Evolutionary conservation across 345 rosid genomes (phyloP).

Genomic region (Boechera stricta): DNA sequence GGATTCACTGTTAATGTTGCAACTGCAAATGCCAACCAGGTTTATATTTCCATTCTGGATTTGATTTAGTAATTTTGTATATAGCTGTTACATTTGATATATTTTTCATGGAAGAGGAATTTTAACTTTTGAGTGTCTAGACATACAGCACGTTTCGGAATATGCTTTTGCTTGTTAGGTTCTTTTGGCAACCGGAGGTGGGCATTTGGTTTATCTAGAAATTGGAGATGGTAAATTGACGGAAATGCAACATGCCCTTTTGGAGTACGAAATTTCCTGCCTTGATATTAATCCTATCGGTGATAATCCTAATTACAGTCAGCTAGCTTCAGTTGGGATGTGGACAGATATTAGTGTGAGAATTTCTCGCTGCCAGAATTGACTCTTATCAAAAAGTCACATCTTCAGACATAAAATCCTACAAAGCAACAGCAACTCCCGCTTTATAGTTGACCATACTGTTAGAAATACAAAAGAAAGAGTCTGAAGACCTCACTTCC

Average conservation of each 20-base stretch:
- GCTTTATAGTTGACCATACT: constrained; percentile 18
- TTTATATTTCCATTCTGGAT: constrained; percentile 42
- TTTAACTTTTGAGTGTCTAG: constrained; percentile 15
- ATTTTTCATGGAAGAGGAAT: background rate
- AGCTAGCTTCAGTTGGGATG: constrained; percentile 97
- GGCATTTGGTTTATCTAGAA: constrained; percentile 91
- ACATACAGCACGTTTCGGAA: background rate
- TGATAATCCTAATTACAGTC: constrained; percentile 76
- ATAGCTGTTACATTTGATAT: background rate
- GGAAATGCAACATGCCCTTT: constrained; percentile 69
- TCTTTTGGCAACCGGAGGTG: constrained; percentile 95
- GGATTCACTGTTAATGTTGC: constrained; percentile 94
- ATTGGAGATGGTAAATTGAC: constrained; percentile 80
- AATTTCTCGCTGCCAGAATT: constrained; percentile 84
- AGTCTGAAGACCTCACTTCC: constrained; percentile 74
- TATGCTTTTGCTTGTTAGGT: constrained; percentile 56
- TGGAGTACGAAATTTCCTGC: constrained; percentile 93
- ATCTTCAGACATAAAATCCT: constrained; percentile 79
- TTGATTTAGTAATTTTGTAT: background rate
- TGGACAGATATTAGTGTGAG: constrained; percentile 98
- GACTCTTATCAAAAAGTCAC: constrained; percentile 87
- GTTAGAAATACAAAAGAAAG: constrained; percentile 14
- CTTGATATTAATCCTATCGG: constrained; percentile 96
- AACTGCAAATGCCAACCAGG: constrained; percentile 97
- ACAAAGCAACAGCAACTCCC: constrained; percentile 12